These are phyloP conservation scores for Neurospora tetraspora DNA, from an alignment of 495 filamentous ascomycete genomes.

Conservation along the genomic window DNA sequence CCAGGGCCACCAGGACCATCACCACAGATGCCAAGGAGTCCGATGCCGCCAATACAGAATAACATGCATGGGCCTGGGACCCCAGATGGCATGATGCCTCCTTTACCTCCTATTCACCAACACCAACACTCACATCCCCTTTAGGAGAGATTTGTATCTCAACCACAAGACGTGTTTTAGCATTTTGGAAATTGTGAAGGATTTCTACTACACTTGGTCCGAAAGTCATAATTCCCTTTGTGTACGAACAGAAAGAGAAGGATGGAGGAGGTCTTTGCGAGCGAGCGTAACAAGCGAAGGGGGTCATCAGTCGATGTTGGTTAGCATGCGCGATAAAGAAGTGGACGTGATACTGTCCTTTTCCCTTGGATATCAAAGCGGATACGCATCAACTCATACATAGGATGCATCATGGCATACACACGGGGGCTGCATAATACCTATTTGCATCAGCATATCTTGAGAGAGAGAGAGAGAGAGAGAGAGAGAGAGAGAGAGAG, in stretches of 20 bases:
- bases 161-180: background rate
- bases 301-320: background rate
- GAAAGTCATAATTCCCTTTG: background rate
- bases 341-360: background rate
- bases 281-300: background rate
- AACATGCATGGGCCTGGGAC: background rate
- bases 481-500: background rate
- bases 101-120: slow-evolving; percentile 14
- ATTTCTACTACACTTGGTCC: background rate
- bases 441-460: background rate
- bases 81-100: slow-evolving; percentile 3
- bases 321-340: background rate
- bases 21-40: background rate
- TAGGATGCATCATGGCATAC: background rate
- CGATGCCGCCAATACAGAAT: background rate
- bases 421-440: background rate
- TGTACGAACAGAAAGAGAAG: background rate
- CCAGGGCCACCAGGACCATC: background rate
- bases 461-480: background rate
- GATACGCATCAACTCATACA: background rate
- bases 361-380: background rate
- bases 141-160: background rate
- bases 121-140: slow-evolving; percentile 1
- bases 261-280: background rate
- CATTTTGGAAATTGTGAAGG: background rate